Base-by-base conservation (phyloP, 192 early-diverging fungal genomes). In the Chytriomyces sp. region DNA sequence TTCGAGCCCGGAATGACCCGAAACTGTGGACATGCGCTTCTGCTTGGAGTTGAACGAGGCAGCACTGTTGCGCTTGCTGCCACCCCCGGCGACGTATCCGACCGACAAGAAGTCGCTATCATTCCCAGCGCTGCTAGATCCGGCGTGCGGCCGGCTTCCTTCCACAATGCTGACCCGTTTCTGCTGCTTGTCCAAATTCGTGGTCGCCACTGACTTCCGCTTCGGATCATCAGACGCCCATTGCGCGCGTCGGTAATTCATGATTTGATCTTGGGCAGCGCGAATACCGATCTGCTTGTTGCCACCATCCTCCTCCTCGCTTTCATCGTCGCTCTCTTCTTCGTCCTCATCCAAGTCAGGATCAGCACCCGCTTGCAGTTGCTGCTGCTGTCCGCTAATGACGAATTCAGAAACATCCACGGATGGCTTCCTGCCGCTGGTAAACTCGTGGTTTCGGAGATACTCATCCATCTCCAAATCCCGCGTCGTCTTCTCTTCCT, bases 211-310 rank as follows among this genome's bases (percentile, higher is more conserved):
- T 40, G n/a, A 25, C 33, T 59, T 57, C 39, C 41, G 22, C 36
- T 56, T n/a, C 12, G 53, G 10, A 28, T 69, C 74, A 22, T 44
- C 40, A 14, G 14, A 25, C 4, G 64, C 25, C 74, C 74, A 75
- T 49, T 69, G 66, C 32, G 39, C 34, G 22, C 65, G 22, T 5
- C 74, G 64, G 74, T 59, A 75, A 26, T 67, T 28, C 56, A 75
- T 75, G 32, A 75, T 75, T 17, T 59, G 64, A 32, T 75, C 56
- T 41, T 70, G 59, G 17, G 68, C 57, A 25, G 68, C 56, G 28
- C 59, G 28, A 14, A 59, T 14, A n/a, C n/a, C n/a, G n/a, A n/a
- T n/a, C n/a, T n/a, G n/a, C n/a, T n/a, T n/a, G n/a, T n/a, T n/a
- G 19, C 5, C 40, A 5, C 25, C 52, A 8, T 59, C 61, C 22